Percentiles rank a stretch among this genome's conserved stretches.
These are phyloP conservation scores for Zasmidium citrigriseum DNA, from an alignment of 2,329 filamentous ascomycete genomes.

Conservation along the genomic window DNA sequence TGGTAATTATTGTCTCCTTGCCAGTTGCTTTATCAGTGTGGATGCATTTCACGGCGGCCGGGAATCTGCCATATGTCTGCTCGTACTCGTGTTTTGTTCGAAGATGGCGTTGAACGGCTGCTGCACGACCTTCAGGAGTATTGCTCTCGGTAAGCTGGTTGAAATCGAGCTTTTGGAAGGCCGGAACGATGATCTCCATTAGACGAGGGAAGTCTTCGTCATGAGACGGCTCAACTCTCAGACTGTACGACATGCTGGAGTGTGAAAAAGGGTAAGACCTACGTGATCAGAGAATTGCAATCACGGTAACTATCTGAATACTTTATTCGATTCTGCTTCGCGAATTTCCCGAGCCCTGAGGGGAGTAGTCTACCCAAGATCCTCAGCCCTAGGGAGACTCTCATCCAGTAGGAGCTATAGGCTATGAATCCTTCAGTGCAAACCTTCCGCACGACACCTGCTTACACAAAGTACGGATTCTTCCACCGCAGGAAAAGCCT, in stretches of 20 bases:
- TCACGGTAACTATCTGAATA: too few species aligned
- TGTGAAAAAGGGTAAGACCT: too few species aligned
- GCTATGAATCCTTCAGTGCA: too few species aligned
- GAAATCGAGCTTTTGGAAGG: slow-evolving; percentile 18
- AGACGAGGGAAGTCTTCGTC: slow-evolving; percentile 27
- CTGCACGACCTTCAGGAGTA: slow-evolving; percentile 15
- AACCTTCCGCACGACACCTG: too few species aligned
- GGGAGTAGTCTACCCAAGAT: too few species aligned
- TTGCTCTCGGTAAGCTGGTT: slow-evolving; percentile 19
- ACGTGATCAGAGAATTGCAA: too few species aligned
- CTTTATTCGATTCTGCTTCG: too few species aligned
- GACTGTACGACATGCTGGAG: background rate
- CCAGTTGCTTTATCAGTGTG: slow-evolving; percentile 20
- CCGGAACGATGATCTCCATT: slow-evolving; percentile 20
- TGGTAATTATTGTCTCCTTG: slow-evolving; percentile 22
- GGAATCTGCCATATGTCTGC: slow-evolving; percentile 2
- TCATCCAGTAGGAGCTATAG: too few species aligned
- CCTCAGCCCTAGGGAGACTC: too few species aligned
- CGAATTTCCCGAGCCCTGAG: too few species aligned
- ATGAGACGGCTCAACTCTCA: slow-evolving; percentile 21
- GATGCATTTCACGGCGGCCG: slow-evolving; percentile 25
- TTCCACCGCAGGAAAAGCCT: too few species aligned
- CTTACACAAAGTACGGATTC: too few species aligned
- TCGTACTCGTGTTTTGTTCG: slow-evolving; percentile 24
- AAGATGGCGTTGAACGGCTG: slow-evolving; percentile 21